Conservation (phyloP, 257 asterid species). For the Primulina huaijiensis region DNA sequence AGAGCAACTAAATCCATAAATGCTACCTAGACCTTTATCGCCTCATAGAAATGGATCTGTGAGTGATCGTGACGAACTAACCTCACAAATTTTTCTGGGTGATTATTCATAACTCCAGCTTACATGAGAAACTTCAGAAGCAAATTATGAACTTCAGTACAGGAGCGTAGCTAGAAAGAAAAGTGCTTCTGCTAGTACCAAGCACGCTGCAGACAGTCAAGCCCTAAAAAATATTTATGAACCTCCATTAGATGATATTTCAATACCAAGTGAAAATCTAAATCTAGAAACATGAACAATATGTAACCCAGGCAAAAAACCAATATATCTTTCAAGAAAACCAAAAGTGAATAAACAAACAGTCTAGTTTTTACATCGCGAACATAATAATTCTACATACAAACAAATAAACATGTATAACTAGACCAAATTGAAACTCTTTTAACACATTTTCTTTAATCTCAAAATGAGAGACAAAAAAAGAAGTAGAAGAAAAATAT, state of each 20-base stretch:
- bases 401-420: background rate
- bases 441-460: no score
- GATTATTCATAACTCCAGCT: constrained; percentile 57
- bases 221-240: constrained; percentile 23
- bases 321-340: no score
- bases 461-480: no score
- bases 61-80: constrained; percentile 34
- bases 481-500: no score
- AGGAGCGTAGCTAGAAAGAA: constrained; percentile 14
- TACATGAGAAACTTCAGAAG: constrained; percentile 26
- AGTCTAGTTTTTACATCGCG: background rate
- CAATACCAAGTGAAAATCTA: constrained; percentile 15
- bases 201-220: constrained; percentile 15
- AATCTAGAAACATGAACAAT: constrained; percentile 20
- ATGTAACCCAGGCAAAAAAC: no score
- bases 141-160: constrained; percentile 19
- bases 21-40: constrained; percentile 11
- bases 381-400: background rate
- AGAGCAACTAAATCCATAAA: background rate
- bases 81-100: constrained; percentile 76
- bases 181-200: constrained; percentile 24
- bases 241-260: constrained; percentile 20
- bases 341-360: no score
- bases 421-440: background rate
- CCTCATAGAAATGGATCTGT: constrained; percentile 9